phyloP scores from a whole-genome alignment of 2,329 filamentous ascomycete species.

The Penicillium hordei region DNA sequence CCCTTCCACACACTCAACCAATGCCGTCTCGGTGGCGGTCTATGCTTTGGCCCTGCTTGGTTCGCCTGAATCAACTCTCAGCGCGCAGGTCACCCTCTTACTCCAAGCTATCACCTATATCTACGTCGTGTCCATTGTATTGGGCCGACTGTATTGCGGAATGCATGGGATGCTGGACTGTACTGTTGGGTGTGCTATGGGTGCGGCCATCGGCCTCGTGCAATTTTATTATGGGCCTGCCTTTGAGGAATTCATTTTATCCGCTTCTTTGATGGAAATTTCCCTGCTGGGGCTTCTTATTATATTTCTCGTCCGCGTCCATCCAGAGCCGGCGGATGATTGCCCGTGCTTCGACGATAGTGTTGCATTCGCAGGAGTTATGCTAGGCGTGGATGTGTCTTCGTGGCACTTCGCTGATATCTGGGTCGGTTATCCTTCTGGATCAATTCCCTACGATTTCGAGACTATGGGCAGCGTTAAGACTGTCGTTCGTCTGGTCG shows the following conservation, averaged over 20 bases:
- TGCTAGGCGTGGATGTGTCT: constrained; percentile 79
- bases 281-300: constrained; percentile 65
- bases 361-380: constrained; percentile 85
- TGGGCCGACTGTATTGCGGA: constrained; percentile 92
- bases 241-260: constrained; percentile 70
- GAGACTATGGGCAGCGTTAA: constrained; percentile 64
- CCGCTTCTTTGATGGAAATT: constrained; percentile 64
- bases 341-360: constrained; percentile 97
- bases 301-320: constrained; percentile 76
- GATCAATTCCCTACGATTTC: constrained; percentile 65
- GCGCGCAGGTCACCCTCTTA: constrained; percentile 57
- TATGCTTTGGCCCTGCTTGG: constrained; percentile 74
- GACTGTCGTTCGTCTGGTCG: constrained; percentile 65
- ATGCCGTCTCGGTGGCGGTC: constrained; percentile 89
- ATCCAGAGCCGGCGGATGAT: constrained; percentile 94
- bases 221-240: constrained; percentile 57
- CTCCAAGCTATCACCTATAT: constrained; percentile 73
- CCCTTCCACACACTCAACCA: constrained; percentile 94
- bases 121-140: constrained; percentile 83
- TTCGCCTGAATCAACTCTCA: constrained; percentile 62
- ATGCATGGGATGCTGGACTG: constrained; percentile 99
- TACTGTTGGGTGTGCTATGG: constrained; percentile 73
- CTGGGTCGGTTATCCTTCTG: constrained; percentile 55
- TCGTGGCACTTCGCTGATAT: constrained; percentile 75
- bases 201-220: constrained; percentile 61